Evolutionary conservation across 2,329 filamentous ascomycete species (phyloP), one percentile per base, ranked within the genome.

Genomic region (Chrysoporthe austroafricana): DNA sequence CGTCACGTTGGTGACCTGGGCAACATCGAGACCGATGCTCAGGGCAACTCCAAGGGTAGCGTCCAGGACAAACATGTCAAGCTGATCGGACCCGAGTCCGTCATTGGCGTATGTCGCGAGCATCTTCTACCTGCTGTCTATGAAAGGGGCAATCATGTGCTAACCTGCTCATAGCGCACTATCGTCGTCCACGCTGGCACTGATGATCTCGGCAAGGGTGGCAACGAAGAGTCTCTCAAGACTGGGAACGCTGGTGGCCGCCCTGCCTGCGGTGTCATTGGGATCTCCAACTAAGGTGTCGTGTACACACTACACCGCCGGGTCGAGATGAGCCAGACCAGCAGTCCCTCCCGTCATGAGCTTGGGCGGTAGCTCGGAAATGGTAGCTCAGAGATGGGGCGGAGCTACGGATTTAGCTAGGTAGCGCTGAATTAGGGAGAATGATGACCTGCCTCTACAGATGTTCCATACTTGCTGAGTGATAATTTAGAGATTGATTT

Each of bases 1-100:
- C 94, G 96, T 81, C 96, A 99, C 84, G 96, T 98, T 73, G 96
- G 96, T 83, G 96, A 98, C 83, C 86, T 99, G 73, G 96, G 96
- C 79, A 99, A 99, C 90, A 89, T 98, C 86, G 89, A 93, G 85
- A 98, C 95, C 70, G 94, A 99, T 81, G 92, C 81, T 72, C 91
- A 97, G 85, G 96, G 96, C 79, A 96, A 96, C 79, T 86, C 92
- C 79, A 89, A 92, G 83, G 96, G 95, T 77, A 88, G 88, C 74
- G 85, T 92, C 73, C 83, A 85, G 73, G 96, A 99, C 85, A 90
- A 88, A 78, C 85, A 93, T 70, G 85, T 99, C 83, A 97, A 98
- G 91, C 85, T 99, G 82, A 97, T 99, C 77, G 96, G 96, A 73
- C 91, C 94, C 71, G 88, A 98, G 84, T 97, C 93, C 85, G 89